These are phyloP conservation scores for Phlegmacium glaucopus DNA, from an alignment of 768 basidiomycete species.

Conservation along the genomic window DNA sequence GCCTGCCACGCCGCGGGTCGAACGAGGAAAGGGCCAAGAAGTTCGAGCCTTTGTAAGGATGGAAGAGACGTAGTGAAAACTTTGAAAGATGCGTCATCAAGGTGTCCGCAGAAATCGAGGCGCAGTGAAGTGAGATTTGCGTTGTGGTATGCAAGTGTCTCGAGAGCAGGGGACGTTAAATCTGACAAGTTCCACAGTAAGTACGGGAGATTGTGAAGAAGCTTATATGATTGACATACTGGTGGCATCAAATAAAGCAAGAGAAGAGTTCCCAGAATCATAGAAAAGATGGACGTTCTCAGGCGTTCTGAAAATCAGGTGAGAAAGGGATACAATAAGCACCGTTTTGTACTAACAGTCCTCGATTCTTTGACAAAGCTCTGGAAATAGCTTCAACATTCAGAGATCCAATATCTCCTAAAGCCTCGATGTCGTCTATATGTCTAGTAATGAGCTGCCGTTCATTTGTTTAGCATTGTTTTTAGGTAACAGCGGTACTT, in stretches of 20 bases:
- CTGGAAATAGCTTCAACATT: slow-evolving; percentile 85
- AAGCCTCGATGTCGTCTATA: slow-evolving; percentile 84
- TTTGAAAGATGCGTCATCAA: slow-evolving; percentile 58
- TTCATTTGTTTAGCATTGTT: not conserved
- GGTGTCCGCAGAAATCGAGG: slow-evolving; percentile 83
- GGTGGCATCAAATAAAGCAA: slow-evolving; percentile 87
- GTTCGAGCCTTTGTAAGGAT: slow-evolving; percentile 65
- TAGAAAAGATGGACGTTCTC: slow-evolving; percentile 88
- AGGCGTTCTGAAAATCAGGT: slow-evolving; percentile 47
- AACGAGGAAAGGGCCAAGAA: slow-evolving; percentile 88
- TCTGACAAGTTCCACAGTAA: slow-evolving; percentile 44
- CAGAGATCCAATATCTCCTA: slow-evolving; percentile 83
- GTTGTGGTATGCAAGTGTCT: slow-evolving; percentile 74
- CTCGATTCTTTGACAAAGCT: slow-evolving; percentile 76
- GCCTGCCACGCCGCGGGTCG: slow-evolving; percentile 66
- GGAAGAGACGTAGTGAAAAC: slow-evolving; percentile 64
- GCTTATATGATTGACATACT: slow-evolving; percentile 46
- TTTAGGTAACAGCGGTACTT: not conserved
- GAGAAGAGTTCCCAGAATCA: slow-evolving; percentile 56
- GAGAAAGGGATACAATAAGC: slow-evolving; percentile 3
- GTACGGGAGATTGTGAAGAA: not conserved
- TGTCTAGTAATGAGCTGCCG: slow-evolving; percentile 74
- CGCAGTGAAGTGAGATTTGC: slow-evolving; percentile 77
- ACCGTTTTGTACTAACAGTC: slow-evolving; percentile 56
- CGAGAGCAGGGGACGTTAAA: slow-evolving; percentile 63